These are phyloP conservation scores for Albifimbria verrucaria DNA, from an alignment of 2,329 filamentous ascomycete species.

Conservation along the genomic window DNA sequence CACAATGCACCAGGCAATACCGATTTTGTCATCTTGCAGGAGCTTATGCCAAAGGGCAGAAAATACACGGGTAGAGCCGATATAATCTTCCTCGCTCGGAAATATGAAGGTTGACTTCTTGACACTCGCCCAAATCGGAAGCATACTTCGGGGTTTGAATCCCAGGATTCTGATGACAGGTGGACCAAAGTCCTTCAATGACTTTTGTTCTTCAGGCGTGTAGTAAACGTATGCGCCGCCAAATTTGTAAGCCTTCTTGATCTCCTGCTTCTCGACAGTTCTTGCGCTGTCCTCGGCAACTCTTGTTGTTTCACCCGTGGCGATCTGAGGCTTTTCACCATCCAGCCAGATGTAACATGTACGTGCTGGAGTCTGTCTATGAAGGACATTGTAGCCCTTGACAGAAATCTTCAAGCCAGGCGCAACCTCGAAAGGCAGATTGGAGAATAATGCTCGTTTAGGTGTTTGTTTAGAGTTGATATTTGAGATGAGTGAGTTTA, in stretches of 20 bases:
- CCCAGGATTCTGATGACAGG: conserved; percentile 86
- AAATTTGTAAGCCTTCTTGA: conserved; percentile 93
- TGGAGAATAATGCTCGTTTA: conserved; percentile 81
- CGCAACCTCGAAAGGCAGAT: conserved; percentile 81
- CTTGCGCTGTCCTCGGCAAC: conserved; percentile 75
- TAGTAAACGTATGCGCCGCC: conserved; percentile 89
- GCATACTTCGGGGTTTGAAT: conserved; percentile 75
- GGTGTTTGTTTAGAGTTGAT: conserved; percentile 88
- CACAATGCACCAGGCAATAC: conserved; percentile 84
- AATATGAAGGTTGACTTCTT: conserved; percentile 91
- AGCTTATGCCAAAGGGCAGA: conserved; percentile 88
- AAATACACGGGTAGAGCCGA: conserved; percentile 91
- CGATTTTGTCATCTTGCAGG: conserved; percentile 74
- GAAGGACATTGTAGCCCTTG: conserved; percentile 87
- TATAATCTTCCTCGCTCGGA: conserved; percentile 82
- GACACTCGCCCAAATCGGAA: conserved; percentile 81
- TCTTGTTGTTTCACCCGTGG: conserved; percentile 67
- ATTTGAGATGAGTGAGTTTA: conserved; percentile 78
- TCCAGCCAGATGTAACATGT: conserved; percentile 86
- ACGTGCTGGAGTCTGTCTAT: conserved; percentile 75
- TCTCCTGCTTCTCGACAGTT: conserved; percentile 74
- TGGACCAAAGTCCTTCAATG: conserved; percentile 75
- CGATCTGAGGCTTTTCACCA: conserved; percentile 82
- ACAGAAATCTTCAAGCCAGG: conserved; percentile 83
- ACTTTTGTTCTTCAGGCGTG: conserved; percentile 75